Base-by-base conservation (phyloP, 768 basidiomycete genomes). In the Boletus patriciae region DNA sequence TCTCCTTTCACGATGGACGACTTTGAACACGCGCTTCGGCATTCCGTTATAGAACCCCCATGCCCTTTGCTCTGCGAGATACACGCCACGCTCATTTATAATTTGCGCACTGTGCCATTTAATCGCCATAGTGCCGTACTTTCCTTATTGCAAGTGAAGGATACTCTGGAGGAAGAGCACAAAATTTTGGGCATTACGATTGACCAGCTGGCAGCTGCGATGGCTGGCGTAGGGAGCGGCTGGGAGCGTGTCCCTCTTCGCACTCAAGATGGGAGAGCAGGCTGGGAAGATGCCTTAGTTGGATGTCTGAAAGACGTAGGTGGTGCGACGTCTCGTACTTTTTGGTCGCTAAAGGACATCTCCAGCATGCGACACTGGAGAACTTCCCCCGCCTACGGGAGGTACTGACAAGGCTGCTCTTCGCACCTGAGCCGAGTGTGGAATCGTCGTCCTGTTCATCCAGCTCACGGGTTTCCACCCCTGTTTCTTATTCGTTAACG, bases 1-100 rank as follows among this genome's bases (percentile, higher is more conserved):
- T 95, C 95, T 13, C 77, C 86, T 13, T 91, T 98, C 70, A 88
- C 94, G 0, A 77, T 99, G 65, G 97, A 99, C 70, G 96, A 98
- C 67, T 91, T 89, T 69, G 94, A 94, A 67, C 82, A 85, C 55
- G 88, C 94, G 0, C 77, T 98, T 31, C 86, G 87, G 47, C 96
- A 98, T 73, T 78, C 83, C 31, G 72, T 79, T 46, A 57, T 74
- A 46, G 90, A 96, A 51, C 78, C 84, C 4, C 81, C 86, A 3
- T 95, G 93, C 64, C 65, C 80, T 18, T 77, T 99, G 44, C 81
- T 98, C 42, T 85, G 85, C 50, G 97, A 99, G 74, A 81, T 94
- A 45, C 94, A 98, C 72, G 86, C 92, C 3, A 83, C 85, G 1
- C 83, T 99, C 44, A 88, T 98, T 53, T 96, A 94, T 73, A 86